Percentiles rank a stretch among this genome's conserved stretches.
Conservation (phyloP, 108 stramenopile species). For the Discostella pseudostelligera region DNA sequence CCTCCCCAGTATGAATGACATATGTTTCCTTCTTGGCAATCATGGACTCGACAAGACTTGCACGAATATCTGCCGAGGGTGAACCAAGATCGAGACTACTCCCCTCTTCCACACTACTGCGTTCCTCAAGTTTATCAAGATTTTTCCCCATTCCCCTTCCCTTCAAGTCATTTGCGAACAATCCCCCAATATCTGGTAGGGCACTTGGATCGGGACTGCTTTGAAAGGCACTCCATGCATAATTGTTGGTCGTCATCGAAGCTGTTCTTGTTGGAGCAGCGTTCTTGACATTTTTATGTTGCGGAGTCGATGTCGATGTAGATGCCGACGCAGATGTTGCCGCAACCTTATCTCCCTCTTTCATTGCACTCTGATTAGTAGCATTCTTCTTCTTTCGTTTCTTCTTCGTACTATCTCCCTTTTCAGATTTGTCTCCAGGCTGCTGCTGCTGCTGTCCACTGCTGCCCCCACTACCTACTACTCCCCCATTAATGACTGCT, state of each 20-base stretch:
- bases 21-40: slow-evolving; percentile 13
- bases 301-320: too few species aligned
- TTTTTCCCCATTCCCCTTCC: too few species aligned
- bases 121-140: too few species aligned
- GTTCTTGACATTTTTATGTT: not conserved
- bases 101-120: slow-evolving; percentile 1
- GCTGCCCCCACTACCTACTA: not conserved
- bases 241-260: slow-evolving; percentile 39
- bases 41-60: slow-evolving; percentile 29
- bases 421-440: not conserved
- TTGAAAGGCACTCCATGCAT: slow-evolving; percentile 86
- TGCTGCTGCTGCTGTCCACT: not conserved
- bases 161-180: slow-evolving; percentile 13
- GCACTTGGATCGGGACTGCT: slow-evolving; percentile 78
- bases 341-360: too few species aligned
- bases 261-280: not conserved
- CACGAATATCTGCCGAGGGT: slow-evolving; percentile 17
- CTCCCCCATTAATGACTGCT: not conserved
- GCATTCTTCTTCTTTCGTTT: slow-evolving; percentile 1
- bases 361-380: too few species aligned
- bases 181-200: slow-evolving; percentile 49
- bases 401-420: slow-evolving; percentile 11
- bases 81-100: not conserved
- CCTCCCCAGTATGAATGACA: slow-evolving; percentile 22
- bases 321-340: too few species aligned